Conservation (phyloP, 2,329 filamentous ascomycete species). For the Thielaviopsis musarum region DNA sequence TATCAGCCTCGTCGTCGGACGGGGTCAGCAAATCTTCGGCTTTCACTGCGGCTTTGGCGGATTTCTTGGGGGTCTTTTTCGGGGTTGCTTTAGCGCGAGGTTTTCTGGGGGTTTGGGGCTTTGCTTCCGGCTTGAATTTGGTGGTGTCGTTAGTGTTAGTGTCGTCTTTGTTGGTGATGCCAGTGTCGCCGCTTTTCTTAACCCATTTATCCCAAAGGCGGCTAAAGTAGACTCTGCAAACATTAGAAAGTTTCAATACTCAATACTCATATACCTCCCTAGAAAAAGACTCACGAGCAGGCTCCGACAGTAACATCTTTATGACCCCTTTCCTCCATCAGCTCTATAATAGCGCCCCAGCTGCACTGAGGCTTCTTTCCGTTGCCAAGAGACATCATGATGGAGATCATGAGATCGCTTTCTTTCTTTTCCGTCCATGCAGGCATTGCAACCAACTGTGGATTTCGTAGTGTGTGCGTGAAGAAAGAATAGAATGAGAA, state of each 20-base stretch:
- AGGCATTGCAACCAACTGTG: constrained; percentile 14
- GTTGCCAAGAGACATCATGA: constrained; percentile 22
- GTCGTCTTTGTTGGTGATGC: not conserved
- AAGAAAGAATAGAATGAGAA: not conserved
- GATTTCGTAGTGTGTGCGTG: not conserved
- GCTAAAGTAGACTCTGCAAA: not conserved
- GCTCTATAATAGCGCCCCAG: constrained; percentile 22
- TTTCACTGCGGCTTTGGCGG: not conserved
- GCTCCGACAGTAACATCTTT: not conserved
- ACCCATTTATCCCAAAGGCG: not conserved
- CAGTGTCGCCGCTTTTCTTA: not conserved
- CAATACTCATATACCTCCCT: too few species aligned
- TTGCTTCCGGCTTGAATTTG: not conserved
- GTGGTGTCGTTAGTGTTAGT: not conserved
- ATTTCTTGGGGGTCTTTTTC: not conserved
- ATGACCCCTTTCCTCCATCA: constrained; percentile 24
- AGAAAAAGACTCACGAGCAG: not conserved
- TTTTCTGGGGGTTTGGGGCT: not conserved
- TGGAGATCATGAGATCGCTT: constrained; percentile 1
- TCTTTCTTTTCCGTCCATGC: constrained; percentile 2
- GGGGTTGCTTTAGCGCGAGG: not conserved
- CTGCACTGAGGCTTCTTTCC: constrained; percentile 18
- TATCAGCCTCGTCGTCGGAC: too few species aligned
- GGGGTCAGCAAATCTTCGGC: too few species aligned
- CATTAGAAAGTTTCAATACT: not conserved